Evolutionary conservation across 805 yeast genomes (phyloP), one percentile per base, ranked within the genome.

Genomic region (Myxozyma mucilagina): DNA sequence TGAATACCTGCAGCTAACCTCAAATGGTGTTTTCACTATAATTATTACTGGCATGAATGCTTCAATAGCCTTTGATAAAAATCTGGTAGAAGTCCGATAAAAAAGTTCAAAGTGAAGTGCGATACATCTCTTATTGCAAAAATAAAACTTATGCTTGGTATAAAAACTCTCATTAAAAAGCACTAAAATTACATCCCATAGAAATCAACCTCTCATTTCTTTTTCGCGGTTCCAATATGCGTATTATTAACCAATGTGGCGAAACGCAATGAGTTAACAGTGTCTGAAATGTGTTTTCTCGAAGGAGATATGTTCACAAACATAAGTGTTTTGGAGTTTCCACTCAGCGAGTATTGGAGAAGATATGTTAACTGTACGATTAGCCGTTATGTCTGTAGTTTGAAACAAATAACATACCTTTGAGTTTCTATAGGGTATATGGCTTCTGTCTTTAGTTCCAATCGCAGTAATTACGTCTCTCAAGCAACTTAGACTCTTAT

Each of bases 311-410:
- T 80, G 68, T 90, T 92, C 14, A 91, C 97, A 79, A 93, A 87
- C 97, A 93, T 91, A 61, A 93, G 78, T 0, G 97, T 90, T 73
- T 93, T 94, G 1, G 97, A 89, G 58, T 84, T 82, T 0, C 97
- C 97, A 6, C 87, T 85, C 31, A 93, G 78, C 14, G 97, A 90
- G 70, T 89, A 85, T 69, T 91, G 94, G 60, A 93, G 77, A 13
- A 92, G 76, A 71, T 89, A 89, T 0, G 99, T 93, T 70, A 93
- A 73, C 74, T 62, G 32, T 18, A 7, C 1, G 1, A 10, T 32
- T 52, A 42, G 39, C 39, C 47, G 48, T 18, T 3, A 31, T 16
- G n/a, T 6, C 11, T 5, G 36, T 31, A 13, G 9, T 16, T 16
- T 13, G 13, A 29, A 53, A 41, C n/a, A 8, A 4, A 16, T 18